Conservation (phyloP, 768 basidiomycete genomes). For the Pluteus cervinus region DNA sequence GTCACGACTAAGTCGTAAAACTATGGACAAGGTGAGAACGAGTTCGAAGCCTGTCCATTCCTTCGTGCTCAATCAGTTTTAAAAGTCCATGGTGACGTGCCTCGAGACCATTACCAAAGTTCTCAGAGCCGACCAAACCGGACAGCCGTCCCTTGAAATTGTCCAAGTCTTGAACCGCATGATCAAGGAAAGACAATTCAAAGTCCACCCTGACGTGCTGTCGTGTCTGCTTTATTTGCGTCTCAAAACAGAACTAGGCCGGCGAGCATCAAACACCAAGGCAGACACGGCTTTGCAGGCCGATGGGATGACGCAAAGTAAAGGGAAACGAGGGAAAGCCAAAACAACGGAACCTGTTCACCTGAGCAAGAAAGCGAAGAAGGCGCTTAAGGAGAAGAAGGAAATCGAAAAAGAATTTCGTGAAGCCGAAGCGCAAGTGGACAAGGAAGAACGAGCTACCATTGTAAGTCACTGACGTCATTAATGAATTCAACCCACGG, state of each 20-base stretch:
- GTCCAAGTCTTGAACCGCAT: constrained; percentile 91
- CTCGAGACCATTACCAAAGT: constrained; percentile 75
- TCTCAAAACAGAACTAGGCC: constrained; percentile 77
- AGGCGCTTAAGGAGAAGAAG: constrained; percentile 80
- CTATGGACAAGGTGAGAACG: constrained; percentile 79
- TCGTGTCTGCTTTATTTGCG: constrained; percentile 81
- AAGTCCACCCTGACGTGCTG: constrained; percentile 84
- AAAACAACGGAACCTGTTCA: constrained; percentile 62
- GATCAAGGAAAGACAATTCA: constrained; percentile 90
- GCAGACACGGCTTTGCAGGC: constrained; percentile 44
- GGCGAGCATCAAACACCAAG: constrained; percentile 69
- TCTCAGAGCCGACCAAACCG: constrained; percentile 78
- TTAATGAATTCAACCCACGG: constrained; percentile 3
- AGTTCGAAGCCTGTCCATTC: constrained; percentile 8
- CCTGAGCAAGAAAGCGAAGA: constrained; percentile 89
- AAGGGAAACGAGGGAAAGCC: constrained; percentile 42
- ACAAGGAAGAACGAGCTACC: constrained; percentile 80
- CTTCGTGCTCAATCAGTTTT: constrained; percentile 8
- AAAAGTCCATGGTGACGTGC: constrained; percentile 81
- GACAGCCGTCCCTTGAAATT: constrained; percentile 76
- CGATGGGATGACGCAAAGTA: constrained; percentile 35
- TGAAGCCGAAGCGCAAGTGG: constrained; percentile 91
- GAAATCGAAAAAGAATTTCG: constrained; percentile 88
- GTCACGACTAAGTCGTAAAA: constrained; percentile 72
- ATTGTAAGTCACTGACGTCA: constrained; percentile 48